Conservation (phyloP, 176 grass and related monocot species). For the Bonia amplexicaulis region DNA sequence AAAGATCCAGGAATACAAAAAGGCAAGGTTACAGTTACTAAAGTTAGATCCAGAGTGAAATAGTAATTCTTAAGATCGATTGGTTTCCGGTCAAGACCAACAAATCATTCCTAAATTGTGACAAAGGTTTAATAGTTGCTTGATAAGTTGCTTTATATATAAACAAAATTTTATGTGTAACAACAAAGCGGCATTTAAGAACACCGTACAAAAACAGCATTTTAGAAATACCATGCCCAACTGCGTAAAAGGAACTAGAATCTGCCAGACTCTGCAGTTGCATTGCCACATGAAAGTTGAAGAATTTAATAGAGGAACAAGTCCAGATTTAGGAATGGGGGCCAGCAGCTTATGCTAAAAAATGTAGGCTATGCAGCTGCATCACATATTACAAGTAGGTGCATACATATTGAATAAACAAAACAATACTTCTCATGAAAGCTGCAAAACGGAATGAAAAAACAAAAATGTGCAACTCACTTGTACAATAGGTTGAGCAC, state of each 20-base stretch:
- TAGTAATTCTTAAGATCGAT: not conserved
- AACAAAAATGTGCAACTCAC: constrained; percentile 24
- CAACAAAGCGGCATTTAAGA: not conserved
- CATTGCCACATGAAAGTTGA: not conserved
- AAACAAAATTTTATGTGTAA: not conserved
- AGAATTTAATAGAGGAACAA: constrained; percentile 7
- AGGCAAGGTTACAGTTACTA: not conserved
- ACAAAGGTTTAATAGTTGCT: not conserved
- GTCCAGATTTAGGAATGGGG: not conserved
- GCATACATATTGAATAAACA: not conserved
- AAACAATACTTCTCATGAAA: not conserved
- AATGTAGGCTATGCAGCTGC: not conserved
- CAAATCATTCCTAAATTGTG: not conserved
- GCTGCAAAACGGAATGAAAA: not conserved
- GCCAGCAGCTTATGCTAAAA: not conserved
- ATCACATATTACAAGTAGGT: constrained; percentile 15
- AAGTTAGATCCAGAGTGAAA: constrained; percentile 1
- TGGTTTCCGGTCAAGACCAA: not conserved
- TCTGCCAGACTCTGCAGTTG: not conserved
- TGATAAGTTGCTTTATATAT: not conserved
- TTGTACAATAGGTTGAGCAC: constrained; percentile 34
- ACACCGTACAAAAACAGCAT: not conserved
- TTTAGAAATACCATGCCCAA: not conserved
- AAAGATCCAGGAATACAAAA: not conserved
- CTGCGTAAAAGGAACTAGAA: constrained; percentile 4